Percentiles rank a stretch among this genome's conserved stretches.
phyloP scores from a whole-genome alignment of 2,329 filamentous ascomycete genomes.

The Diaporthe ilicicola region DNA sequence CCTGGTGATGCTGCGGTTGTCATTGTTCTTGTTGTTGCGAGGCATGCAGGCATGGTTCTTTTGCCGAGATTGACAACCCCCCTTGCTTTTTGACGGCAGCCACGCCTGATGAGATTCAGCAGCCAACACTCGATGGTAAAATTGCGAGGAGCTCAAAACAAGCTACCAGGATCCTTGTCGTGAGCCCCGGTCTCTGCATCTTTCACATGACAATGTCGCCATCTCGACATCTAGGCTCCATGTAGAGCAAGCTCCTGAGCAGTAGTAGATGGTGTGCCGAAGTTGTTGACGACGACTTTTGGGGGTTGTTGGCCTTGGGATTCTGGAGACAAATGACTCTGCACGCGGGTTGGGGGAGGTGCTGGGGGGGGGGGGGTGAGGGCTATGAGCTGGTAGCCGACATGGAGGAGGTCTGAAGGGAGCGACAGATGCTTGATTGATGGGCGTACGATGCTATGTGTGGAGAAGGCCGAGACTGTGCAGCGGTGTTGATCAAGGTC shows the following conservation, averaged over 20 bases:
- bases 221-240: not conserved
- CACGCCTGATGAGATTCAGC: not conserved
- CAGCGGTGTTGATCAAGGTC: not conserved
- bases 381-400: not conserved
- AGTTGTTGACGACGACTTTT: not conserved
- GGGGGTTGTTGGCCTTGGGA: not conserved
- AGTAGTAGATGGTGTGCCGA: not conserved
- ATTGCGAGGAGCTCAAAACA: not conserved
- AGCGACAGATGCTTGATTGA: slow-evolving; percentile 19
- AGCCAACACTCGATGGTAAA: slow-evolving; percentile 1
- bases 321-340: not conserved
- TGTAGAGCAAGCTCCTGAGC: no score
- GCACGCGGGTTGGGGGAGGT: not conserved
- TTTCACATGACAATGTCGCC: not conserved
- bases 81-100: slow-evolving; percentile 23
- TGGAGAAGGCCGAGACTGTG: slow-evolving; percentile 16
- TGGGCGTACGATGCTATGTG: not conserved
- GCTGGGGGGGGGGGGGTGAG: not conserved
- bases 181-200: not conserved
- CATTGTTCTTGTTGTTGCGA: not conserved
- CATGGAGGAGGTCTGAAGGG: not conserved
- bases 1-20: not conserved
- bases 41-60: slow-evolving; percentile 7
- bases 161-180: not conserved
- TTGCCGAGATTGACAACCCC: slow-evolving; percentile 16